phyloP scores from a whole-genome alignment of 2,329 filamentous ascomycete species.

The Parascedosporium putredinis region DNA sequence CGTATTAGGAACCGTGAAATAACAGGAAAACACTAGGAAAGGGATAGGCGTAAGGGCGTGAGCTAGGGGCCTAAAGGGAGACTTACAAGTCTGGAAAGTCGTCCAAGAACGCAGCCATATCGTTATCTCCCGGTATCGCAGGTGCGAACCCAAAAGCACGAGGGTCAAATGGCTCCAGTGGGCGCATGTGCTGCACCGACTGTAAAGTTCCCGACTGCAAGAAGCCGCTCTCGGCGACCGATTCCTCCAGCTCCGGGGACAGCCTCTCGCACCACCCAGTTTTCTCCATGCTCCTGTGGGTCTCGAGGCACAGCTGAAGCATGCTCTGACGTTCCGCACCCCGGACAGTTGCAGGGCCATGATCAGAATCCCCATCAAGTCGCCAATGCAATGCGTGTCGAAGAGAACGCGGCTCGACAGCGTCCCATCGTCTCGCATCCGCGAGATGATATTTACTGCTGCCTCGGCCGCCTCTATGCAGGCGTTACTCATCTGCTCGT shows the following conservation, averaged over 20 bases:
- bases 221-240: not conserved
- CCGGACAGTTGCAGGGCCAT: constrained; percentile 2
- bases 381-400: constrained; percentile 1
- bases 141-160: not conserved
- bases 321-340: not conserved
- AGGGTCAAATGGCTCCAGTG: not conserved
- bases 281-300: constrained; percentile 3
- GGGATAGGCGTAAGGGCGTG: too few relatives aligned
- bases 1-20: not conserved
- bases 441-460: not conserved
- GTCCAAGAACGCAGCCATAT: not conserved
- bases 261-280: constrained; percentile 4
- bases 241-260: not conserved
- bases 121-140: not conserved
- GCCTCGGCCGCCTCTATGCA: constrained; percentile 5
- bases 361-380: not conserved
- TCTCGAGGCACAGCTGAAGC: not conserved
- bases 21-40: too few relatives aligned
- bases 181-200: not conserved
- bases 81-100: constrained; percentile 1
- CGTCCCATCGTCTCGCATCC: not conserved
- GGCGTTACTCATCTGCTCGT: constrained; percentile 3
- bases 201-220: not conserved
- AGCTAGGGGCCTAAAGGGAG: too few relatives aligned
- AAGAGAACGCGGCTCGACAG: constrained; percentile 1